These are phyloP conservation scores for Pholiota conissans DNA, from an alignment of 768 basidiomycete species.

Conservation along the genomic window DNA sequence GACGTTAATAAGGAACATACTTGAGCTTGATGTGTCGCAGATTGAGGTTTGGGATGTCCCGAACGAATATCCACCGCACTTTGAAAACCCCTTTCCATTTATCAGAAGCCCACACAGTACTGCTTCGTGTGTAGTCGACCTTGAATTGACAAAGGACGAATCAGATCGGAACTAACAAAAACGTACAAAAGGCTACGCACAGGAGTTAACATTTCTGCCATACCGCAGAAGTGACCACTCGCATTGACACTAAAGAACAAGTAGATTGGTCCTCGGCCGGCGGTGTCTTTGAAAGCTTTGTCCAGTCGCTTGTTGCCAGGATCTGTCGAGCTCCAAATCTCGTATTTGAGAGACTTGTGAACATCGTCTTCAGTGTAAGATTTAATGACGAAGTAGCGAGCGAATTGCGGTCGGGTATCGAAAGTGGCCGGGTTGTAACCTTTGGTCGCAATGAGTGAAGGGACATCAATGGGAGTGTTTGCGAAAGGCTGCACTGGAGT, in stretches of 20 bases:
- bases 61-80: constrained; percentile 96
- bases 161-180: neutral
- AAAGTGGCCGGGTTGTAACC: constrained; percentile 90
- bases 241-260: constrained; percentile 99
- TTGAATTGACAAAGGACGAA: constrained; percentile 21
- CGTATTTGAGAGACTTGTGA: constrained; percentile 96
- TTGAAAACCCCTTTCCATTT: constrained; percentile 99
- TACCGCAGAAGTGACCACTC: constrained; percentile 96
- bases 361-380: constrained; percentile 99
- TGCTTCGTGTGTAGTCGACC: constrained; percentile 93
- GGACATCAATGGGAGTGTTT: constrained; percentile 79
- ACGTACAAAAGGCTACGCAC: constrained; percentile 39
- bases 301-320: constrained; percentile 97
- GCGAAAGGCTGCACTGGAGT: constrained; percentile 45
- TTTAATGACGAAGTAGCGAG: constrained; percentile 97
- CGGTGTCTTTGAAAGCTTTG: constrained; percentile 95
- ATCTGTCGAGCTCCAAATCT: constrained; percentile 97
- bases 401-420: constrained; percentile 77
- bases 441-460: constrained; percentile 80
- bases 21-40: constrained; percentile 87
- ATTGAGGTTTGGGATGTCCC: constrained; percentile 90
- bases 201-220: constrained; percentile 97
- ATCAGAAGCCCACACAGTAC: constrained; percentile 98
- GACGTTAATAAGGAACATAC: constrained; percentile 38
- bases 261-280: constrained; percentile 91